Evolutionary conservation across 1,139 yeast genomes (phyloP).

Genomic region (Ogataea hybrid): DNA sequence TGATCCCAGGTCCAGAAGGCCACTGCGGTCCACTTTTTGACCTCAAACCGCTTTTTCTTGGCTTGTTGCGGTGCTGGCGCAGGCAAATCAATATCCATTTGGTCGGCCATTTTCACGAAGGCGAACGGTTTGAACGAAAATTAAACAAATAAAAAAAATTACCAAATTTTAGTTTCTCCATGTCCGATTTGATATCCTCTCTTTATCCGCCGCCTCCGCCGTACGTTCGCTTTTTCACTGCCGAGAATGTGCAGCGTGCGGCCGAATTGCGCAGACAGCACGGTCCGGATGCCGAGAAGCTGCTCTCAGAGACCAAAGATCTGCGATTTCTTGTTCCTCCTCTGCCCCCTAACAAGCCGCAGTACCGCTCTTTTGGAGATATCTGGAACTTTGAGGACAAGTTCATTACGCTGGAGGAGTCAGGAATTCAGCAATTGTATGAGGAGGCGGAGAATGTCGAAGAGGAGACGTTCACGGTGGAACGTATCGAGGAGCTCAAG

Average conservation of each 20-base stretch:
- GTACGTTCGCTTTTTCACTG: slow-evolving; percentile 48
- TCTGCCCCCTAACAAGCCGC: slow-evolving; percentile 42
- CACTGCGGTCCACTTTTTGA: slow-evolving; percentile 94
- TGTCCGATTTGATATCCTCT: slow-evolving; percentile 38
- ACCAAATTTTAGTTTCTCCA: neutral
- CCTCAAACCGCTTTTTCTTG: slow-evolving; percentile 59
- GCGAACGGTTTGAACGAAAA: slow-evolving; percentile 1
- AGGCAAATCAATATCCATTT: slow-evolving; percentile 37
- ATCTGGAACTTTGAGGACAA: slow-evolving; percentile 59
- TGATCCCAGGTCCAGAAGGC: slow-evolving; percentile 99
- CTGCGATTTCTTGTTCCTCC: slow-evolving; percentile 51
- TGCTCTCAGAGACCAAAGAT: slow-evolving; percentile 34
- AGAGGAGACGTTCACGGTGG: slow-evolving; percentile 41
- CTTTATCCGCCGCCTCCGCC: slow-evolving; percentile 64
- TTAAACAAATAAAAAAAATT: slow-evolving; percentile 2
- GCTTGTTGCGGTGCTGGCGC: slow-evolving; percentile 25
- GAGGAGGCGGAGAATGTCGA: slow-evolving; percentile 35
- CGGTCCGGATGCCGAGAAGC: slow-evolving; percentile 21
- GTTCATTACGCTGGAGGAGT: slow-evolving; percentile 49
- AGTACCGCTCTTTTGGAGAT: slow-evolving; percentile 57
- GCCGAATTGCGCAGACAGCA: slow-evolving; percentile 17
- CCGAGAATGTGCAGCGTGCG: slow-evolving; percentile 28
- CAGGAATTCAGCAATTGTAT: slow-evolving; percentile 53
- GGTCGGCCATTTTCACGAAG: slow-evolving; percentile 27
- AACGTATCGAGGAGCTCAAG: slow-evolving; percentile 51